A percentile compares a stretch with the other conserved stretches of the same genome.
phyloP scores from a whole-genome alignment of 1,139 yeast genomes.

The Magnusiomyces paraingens region DNA sequence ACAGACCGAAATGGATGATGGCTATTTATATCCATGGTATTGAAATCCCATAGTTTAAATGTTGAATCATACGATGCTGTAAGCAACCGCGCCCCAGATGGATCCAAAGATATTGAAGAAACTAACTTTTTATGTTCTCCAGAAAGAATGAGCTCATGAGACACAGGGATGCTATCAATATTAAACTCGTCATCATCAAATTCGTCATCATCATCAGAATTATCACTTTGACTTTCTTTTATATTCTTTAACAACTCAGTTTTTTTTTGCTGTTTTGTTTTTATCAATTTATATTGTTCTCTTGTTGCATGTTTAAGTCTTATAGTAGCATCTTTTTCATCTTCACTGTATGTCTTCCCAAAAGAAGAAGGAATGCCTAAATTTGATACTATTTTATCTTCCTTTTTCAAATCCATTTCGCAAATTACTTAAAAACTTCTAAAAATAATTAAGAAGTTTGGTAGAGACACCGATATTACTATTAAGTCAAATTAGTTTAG shows the following conservation, averaged over 20 bases:
- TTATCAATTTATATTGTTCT: constrained; percentile 6
- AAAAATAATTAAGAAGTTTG: too few species aligned
- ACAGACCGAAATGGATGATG: constrained; percentile 27
- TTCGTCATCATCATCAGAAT: constrained; percentile 19
- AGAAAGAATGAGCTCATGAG: constrained; percentile 30
- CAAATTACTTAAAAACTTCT: too few species aligned
- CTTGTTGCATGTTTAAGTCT: constrained; percentile 9
- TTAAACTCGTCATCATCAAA: constrained; percentile 25
- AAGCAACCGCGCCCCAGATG: constrained; percentile 29
- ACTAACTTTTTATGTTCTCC: constrained; percentile 27
- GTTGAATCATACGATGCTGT: constrained; percentile 30
- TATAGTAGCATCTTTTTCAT: not conserved
- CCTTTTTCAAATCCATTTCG: constrained; percentile 9
- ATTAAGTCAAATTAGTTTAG: too few species aligned
- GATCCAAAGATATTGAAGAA: constrained; percentile 29
- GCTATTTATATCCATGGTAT: constrained; percentile 30
- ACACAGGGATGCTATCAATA: constrained; percentile 27
- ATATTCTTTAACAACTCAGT: not conserved
- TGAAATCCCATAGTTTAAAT: constrained; percentile 34
- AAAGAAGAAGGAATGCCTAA: constrained; percentile 10
- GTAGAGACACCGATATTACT: too few species aligned
- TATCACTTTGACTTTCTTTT: constrained; percentile 9
- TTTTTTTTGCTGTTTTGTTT: constrained; percentile 1
- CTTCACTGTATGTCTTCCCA: constrained; percentile 9
- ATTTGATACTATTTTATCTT: constrained; percentile 1